Conservation (phyloP, 2,329 filamentous ascomycete species). For the Fusarium sp. region DNA sequence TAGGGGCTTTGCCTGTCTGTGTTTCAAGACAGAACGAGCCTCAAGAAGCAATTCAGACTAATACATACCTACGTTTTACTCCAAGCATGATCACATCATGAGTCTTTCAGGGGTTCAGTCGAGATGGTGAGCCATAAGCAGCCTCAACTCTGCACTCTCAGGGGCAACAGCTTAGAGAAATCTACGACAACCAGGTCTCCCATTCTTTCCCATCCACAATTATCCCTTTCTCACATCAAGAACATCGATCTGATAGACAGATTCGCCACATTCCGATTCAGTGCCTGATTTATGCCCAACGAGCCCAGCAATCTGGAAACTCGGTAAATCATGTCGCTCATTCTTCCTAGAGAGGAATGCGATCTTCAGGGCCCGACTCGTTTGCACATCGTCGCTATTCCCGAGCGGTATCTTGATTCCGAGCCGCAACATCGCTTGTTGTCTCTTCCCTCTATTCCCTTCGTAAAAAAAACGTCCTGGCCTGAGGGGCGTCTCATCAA, state of each 20-base stretch:
- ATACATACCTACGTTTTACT: slow-evolving; percentile 24
- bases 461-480: background rate
- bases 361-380: slow-evolving; percentile 23
- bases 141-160: slow-evolving; percentile 1
- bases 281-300: slow-evolving; percentile 33
- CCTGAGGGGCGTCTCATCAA: background rate
- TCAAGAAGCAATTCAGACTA: slow-evolving; percentile 26
- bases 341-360: slow-evolving; percentile 27
- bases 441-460: too few species aligned
- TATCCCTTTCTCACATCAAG: background rate
- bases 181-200: background rate
- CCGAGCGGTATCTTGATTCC: background rate
- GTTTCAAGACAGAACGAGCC: slow-evolving; percentile 4
- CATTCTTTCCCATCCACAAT: background rate
- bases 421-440: background rate
- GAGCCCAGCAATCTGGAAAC: slow-evolving; percentile 33
- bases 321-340: slow-evolving; percentile 18
- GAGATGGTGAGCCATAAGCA: background rate
- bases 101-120: background rate
- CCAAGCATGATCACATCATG: background rate
- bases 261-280: background rate
- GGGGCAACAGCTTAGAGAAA: slow-evolving; percentile 12
- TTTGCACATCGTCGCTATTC: slow-evolving; percentile 9
- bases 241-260: background rate
- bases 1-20: slow-evolving; percentile 11